Conservation (phyloP, 305 asterid genomes). For the Plantago coronopus region DNA sequence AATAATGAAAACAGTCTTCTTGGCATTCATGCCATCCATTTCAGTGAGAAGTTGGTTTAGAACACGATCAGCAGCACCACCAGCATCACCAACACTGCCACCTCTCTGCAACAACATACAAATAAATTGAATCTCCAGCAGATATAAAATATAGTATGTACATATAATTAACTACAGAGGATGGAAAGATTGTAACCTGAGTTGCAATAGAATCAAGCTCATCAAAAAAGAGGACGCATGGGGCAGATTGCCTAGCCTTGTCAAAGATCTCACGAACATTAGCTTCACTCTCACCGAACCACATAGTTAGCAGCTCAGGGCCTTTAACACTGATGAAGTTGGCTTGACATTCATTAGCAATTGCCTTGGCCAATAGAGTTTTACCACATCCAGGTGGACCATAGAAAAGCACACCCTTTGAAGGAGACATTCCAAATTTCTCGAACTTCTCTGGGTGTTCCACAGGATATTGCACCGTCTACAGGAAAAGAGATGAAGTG, state of each 20-base stretch:
- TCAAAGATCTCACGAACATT: slow-evolving; percentile 85
- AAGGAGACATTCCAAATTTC: slow-evolving; percentile 94
- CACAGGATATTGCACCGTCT: slow-evolving; percentile 97
- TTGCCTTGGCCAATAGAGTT: slow-evolving; percentile 86
- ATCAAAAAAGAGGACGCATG: slow-evolving; percentile 88
- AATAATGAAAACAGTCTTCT: slow-evolving; percentile 51
- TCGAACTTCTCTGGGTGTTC: slow-evolving; percentile 98
- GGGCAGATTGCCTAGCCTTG: slow-evolving; percentile 91
- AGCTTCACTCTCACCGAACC: slow-evolving; percentile 99
- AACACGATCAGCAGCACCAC: slow-evolving; percentile 62
- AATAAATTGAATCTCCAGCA: too few species aligned
- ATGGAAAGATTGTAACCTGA: too few species aligned
- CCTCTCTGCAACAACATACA: too few species aligned
- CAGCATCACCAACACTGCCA: slow-evolving; percentile 50
- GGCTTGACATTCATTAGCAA: slow-evolving; percentile 92
- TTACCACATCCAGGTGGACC: slow-evolving; percentile 97
- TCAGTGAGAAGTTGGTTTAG: slow-evolving; percentile 56
- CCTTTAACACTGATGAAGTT: slow-evolving; percentile 90
- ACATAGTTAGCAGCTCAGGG: slow-evolving; percentile 90
- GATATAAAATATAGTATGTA: too few species aligned
- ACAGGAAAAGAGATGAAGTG: slow-evolving; percentile 15
- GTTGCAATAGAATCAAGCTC: slow-evolving; percentile 92
- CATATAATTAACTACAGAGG: too few species aligned
- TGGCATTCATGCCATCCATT: slow-evolving; percentile 57
- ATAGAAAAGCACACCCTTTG: slow-evolving; percentile 91